Evolutionary conservation across 2,329 filamentous ascomycete genomes (phyloP), one percentile per base, ranked within the genome.

Genomic region (Colletotrichum cereale): DNA sequence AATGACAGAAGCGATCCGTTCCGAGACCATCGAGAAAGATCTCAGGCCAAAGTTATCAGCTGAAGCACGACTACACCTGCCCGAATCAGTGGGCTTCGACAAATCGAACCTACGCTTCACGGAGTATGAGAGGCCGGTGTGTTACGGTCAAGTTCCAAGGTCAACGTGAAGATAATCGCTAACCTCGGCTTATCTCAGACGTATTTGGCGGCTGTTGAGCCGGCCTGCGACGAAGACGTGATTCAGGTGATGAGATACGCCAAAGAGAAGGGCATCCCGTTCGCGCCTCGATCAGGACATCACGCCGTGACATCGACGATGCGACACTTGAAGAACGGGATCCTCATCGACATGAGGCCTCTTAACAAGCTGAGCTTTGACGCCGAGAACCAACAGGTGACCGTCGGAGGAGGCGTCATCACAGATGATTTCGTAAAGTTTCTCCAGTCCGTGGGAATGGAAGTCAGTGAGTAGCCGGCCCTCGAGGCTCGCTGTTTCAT

Each of bases 271-370:
- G 66, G 26, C 31, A 40, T 73, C 16, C 69, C 69, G 1, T 65
- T 72, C 29, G 36, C 70, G n/a, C 60, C 73, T 11, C 73, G 71
- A 1, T 74, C 67, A 8, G 73, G 73, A 38, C 67, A 74, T 44
- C 72, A 74, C 44, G 74, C 73, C 66, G 73, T 73, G 53, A 71
- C 74, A 26, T 63, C 57, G 8, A 64, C 61, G 29, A 74, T 74
- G 63, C 63, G 70, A 14, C 70, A 73, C 26, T 50, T 71, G 18
- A 57, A 63, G 24, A 52, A 62, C 3, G 75, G 76, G 11, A 71
- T 78, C 5, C 71, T 78, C 18, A 57, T 79, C 18, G 75, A 78
- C 48, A 56, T 78, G 66, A 66, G 74, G 24, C 66, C 65, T 2
- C n/a, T 78, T 4, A 75, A 77, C 57, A 64, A 75, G 42, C 61